Evolutionary conservation across 179 eudicot genomes (phyloP), one percentile per base, ranked within the genome.

Genomic region (Kewa caespitosa): DNA sequence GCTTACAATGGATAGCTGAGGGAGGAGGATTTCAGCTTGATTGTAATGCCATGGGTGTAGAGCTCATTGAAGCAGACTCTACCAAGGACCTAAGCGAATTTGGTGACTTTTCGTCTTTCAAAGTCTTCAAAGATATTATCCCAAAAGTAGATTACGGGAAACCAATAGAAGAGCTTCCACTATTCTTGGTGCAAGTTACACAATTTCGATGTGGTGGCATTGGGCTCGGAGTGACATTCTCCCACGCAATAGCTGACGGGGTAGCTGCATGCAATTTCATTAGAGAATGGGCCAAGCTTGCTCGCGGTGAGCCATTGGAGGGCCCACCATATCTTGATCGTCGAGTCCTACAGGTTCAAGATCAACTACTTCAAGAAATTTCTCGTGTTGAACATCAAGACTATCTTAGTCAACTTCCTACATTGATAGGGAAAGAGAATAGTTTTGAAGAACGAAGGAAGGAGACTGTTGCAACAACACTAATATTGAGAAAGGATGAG

Each of bases 131-230:
- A 34, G 66, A 74, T 12, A 74, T 83, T 13, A 25, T 74, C 8
- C 61, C 75, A 8, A 15, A 17, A 17, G 67, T 74, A 20, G 78
- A 80, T 62, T 74, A 76, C 31, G 1, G 10, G 36, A 62, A 39
- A 6, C 69, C 73, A 30, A 27, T 80, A 3, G 25, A 74, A 2
- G 74, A 76, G 9, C 42, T 72, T 10, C 83, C 83, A 10, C 23
- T 83, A 32, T 37, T 55, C 13, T 32, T 73, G 0, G 74, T 77
- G 22, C 86, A 83, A 48, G 8, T 83, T 0, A 83, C 83, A 1
- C 20, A 52, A 30, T 80, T 80, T 7, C 59, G 62, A 10, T 89
- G 93, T 54, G 93, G 93, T 9, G 89, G 90, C 11, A 32, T 86
- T 23, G 46, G 81, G 48, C 50, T 89, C 4, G 87, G 87, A 3